phyloP scores from a whole-genome alignment of 1,284 basidiomycete species.

The Leccinum subatratum region DNA sequence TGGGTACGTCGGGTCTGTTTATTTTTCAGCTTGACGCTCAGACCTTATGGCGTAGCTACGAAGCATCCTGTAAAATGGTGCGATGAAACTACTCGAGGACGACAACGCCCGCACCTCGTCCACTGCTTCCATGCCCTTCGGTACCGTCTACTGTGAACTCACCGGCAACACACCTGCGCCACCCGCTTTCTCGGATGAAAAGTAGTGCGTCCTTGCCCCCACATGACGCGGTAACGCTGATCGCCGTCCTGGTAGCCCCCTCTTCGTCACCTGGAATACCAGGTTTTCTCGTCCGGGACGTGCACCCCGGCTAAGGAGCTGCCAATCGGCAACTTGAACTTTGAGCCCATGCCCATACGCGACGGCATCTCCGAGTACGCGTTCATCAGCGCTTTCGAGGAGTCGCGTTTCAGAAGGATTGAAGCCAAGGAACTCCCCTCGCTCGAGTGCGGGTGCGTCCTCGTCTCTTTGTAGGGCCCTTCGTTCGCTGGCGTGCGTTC shows the following conservation, averaged over 20 bases:
- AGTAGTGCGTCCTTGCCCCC: conserved; percentile 53
- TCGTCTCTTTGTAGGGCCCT: conserved; percentile 2
- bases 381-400: conserved; percentile 75
- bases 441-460: conserved; percentile 80
- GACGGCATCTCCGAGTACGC: conserved; percentile 88
- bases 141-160: conserved; percentile 70
- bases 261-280: conserved; percentile 97
- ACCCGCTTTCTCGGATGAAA: conserved; percentile 61
- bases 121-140: conserved; percentile 77
- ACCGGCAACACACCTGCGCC: conserved; percentile 49
- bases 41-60: too few species aligned
- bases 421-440: conserved; percentile 68
- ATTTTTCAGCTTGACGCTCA: too few species aligned
- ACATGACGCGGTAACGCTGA: conserved; percentile 5
- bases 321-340: conserved; percentile 81
- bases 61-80: too few species aligned
- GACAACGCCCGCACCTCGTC: conserved; percentile 52
- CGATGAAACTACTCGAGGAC: conserved; percentile 30
- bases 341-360: conserved; percentile 65
- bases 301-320: conserved; percentile 75
- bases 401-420: conserved; percentile 70
- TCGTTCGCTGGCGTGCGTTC: conserved; percentile 1
- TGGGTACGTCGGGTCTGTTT: too few species aligned
- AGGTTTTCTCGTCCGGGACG: conserved; percentile 55
- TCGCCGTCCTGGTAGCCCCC: conserved; percentile 52